Conservation (phyloP, 768 basidiomycete genomes). For the Amanita exitialis region DNA sequence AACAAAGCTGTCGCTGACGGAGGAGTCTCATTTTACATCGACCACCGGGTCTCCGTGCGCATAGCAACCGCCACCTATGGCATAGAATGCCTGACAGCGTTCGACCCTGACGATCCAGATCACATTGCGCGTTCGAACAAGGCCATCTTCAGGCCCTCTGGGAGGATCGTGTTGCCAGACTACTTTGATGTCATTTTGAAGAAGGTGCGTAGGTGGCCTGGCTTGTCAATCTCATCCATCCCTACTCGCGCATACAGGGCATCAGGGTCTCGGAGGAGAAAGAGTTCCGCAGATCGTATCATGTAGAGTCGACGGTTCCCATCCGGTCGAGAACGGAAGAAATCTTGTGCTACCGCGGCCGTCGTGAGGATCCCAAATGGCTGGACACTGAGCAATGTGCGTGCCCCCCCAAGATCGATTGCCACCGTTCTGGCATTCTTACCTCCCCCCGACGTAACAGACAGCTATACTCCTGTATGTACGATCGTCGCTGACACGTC, state of each 20-base stretch:
- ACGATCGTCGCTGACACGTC: slow-evolving; percentile 19
- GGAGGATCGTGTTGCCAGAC: slow-evolving; percentile 26
- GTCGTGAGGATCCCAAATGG: slow-evolving; percentile 16
- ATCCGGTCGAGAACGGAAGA: slow-evolving; percentile 12
- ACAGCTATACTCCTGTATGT: slow-evolving; percentile 19
- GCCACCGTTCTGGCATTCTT: neutral
- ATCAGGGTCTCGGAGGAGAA: slow-evolving; percentile 33
- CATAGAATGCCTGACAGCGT: slow-evolving; percentile 1
- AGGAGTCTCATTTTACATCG: slow-evolving; percentile 29
- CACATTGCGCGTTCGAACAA: slow-evolving; percentile 25
- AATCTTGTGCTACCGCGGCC: slow-evolving; percentile 19
- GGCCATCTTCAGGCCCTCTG: slow-evolving; percentile 25
- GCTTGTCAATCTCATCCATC: neutral
- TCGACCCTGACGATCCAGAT: slow-evolving; percentile 23
- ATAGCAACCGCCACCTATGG: slow-evolving; percentile 41
- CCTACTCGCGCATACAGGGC: slow-evolving; percentile 19
- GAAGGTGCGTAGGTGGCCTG: slow-evolving; percentile 20
- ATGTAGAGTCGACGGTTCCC: slow-evolving; percentile 16
- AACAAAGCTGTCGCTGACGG: slow-evolving; percentile 39
- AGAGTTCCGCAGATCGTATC: slow-evolving; percentile 31
- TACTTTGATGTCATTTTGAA: slow-evolving; percentile 32
- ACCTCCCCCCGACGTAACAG: slow-evolving; percentile 6
- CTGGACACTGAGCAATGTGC: slow-evolving; percentile 19
- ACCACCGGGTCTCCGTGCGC: slow-evolving; percentile 38
- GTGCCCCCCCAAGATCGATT: slow-evolving; percentile 5